A percentile compares a stretch with the other conserved stretches of the same genome.
These are phyloP conservation scores for Austropuccinia psidii DNA, from an alignment of 1,284 basidiomycete species.

Conservation along the genomic window DNA sequence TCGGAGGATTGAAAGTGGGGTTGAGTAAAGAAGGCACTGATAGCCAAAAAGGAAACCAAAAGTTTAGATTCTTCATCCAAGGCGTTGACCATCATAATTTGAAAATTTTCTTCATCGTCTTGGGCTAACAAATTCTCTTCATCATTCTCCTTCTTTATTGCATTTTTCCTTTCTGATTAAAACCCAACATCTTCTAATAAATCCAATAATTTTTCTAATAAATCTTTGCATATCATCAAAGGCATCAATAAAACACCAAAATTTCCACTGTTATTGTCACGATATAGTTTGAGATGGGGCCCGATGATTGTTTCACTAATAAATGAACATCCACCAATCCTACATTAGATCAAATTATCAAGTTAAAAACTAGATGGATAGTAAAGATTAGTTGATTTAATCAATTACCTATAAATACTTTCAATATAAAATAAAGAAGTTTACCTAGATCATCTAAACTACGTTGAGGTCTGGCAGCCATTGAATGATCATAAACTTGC, in stretches of 20 bases:
- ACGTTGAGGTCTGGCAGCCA: conserved; percentile 57
- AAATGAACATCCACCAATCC: conserved; percentile 77
- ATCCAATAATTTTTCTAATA: conserved; percentile 79
- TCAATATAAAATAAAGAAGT: conserved; percentile 19
- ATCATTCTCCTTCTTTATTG: too few relatives aligned
- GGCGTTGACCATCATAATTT: too few relatives aligned
- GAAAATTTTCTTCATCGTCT: too few relatives aligned
- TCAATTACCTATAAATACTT: background rate
- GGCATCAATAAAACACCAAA: conserved; percentile 57
- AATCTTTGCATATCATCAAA: conserved; percentile 66
- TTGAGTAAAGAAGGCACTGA: too few relatives aligned
- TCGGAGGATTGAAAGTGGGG: too few relatives aligned
- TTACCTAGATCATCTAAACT: conserved; percentile 66
- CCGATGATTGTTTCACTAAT: conserved; percentile 73
- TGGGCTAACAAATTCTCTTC: too few relatives aligned
- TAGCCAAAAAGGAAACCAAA: too few relatives aligned
- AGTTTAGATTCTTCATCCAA: too few relatives aligned
- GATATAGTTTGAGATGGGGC: conserved; percentile 55
- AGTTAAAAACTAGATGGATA: conserved; percentile 41
- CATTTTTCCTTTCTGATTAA: too few relatives aligned
- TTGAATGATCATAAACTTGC: conserved; percentile 55
- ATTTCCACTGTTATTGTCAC: conserved; percentile 53
- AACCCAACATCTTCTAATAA: conserved; percentile 76
- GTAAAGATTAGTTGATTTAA: too few relatives aligned
- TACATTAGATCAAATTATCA: too few relatives aligned